phyloP scores from a whole-genome alignment of 2,329 filamentous ascomycete species.

The Fusarium coffeatum region DNA sequence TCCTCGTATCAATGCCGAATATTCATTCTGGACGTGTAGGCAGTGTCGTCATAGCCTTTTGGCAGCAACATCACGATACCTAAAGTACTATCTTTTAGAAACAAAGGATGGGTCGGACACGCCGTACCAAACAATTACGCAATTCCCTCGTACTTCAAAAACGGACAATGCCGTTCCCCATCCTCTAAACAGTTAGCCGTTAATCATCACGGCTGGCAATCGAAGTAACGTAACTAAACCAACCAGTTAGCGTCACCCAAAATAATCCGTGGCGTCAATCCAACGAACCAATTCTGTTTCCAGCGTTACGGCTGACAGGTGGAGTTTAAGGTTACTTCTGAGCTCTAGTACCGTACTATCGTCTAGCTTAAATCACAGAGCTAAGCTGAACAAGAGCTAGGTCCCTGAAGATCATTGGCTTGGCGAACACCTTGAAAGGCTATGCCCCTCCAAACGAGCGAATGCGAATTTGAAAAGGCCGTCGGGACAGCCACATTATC shows the following conservation, averaged over 20 bases:
- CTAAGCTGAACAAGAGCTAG: neutral
- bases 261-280: neutral
- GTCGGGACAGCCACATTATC: neutral
- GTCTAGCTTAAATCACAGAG: neutral
- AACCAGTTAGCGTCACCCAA: neutral
- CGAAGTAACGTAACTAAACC: neutral
- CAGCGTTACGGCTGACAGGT: neutral
- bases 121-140: neutral
- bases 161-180: neutral
- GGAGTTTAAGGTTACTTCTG: neutral
- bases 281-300: neutral
- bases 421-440: neutral
- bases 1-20: neutral
- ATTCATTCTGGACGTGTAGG: too few relatives aligned
- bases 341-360: neutral
- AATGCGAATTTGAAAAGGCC: neutral
- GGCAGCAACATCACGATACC: neutral
- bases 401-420: neutral
- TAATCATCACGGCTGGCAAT: accelerated
- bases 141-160: neutral
- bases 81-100: accelerated
- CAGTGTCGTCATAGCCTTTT: neutral
- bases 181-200: neutral
- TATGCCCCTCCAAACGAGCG: neutral
- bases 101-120: neutral